These are phyloP conservation scores for Citrullus colocynthis DNA, from an alignment of 306 rosid species.

Conservation along the genomic window DNA sequence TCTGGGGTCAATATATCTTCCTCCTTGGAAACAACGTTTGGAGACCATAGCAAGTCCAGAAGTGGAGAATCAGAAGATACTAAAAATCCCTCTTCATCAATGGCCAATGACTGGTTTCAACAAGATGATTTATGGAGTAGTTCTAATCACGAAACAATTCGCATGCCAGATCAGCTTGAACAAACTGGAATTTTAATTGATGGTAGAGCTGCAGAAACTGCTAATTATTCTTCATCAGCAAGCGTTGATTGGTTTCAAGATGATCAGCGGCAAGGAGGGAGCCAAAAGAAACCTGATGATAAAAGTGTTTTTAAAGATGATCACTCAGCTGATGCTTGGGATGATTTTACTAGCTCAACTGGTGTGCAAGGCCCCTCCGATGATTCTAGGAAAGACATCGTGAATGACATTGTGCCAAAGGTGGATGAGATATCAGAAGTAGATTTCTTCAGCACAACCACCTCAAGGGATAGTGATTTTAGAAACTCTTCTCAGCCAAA, in stretches of 20 bases:
- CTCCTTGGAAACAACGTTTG: constrained; percentile 28
- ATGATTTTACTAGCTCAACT: constrained; percentile 39
- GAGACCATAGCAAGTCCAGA: constrained; percentile 19
- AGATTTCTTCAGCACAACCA: constrained; percentile 27
- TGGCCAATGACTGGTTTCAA: constrained; percentile 38
- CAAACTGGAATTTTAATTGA: constrained; percentile 15
- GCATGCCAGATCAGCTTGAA: constrained; percentile 31
- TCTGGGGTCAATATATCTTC: constrained; percentile 27
- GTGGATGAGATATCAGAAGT: constrained; percentile 28
- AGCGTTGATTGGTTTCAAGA: constrained; percentile 40
- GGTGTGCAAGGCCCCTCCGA: constrained; percentile 23
- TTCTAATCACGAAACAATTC: constrained; percentile 24
- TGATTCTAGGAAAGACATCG: constrained; percentile 27
- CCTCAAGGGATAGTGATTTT: constrained; percentile 30
- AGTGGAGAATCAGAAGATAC: constrained; percentile 22
- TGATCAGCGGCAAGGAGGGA: constrained; percentile 30
- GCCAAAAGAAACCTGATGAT: constrained; percentile 21
- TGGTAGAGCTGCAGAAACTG: constrained; percentile 19
- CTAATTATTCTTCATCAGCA: constrained; percentile 14
- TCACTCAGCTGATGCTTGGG: constrained; percentile 47
- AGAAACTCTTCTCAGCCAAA: constrained; percentile 28
- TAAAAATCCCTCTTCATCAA: constrained; percentile 28
- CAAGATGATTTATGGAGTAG: constrained; percentile 33
- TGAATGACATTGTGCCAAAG: constrained; percentile 16
- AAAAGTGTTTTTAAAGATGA: constrained; percentile 17